Base-by-base conservation (phyloP, 176 grass and related monocot genomes). In the Pontederia paniculata region DNA sequence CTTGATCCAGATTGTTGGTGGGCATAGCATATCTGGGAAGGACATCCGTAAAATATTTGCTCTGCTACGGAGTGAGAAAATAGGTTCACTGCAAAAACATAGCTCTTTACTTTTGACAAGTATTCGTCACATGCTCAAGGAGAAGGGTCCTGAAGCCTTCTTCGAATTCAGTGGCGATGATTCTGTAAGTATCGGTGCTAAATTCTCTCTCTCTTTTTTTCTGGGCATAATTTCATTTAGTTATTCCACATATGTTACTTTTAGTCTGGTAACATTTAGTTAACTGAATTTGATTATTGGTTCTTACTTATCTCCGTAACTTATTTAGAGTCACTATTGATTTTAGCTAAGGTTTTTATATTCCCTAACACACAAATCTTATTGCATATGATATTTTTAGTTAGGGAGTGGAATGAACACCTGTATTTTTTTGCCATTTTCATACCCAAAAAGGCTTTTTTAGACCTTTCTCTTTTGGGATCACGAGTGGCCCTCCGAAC, bases 101-200 rank as follows among this genome's bases (percentile, higher is more conserved):
- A 83, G 77, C 61, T 83, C 85, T 14, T 78, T 97, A 43, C 86
- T 97, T 75, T 69, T 97, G 82, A 75, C 76, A 73, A 89, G 86
- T 76, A 74, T 97, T 74, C 76, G 70, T 56, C 78, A 83, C 68
- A 90, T 97, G 86, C 82, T 97, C 55, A 96, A 96, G 82, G 91
- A 96, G 81, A 89, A 87, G 58, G 91, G 86, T 5, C 91, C 91
- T 69, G 91, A 96, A 64, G 91, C 91, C 54, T 97, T 97, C 71
- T 97, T 97, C 37, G 91, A 97, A 41, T 90, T 89, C 61, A 89
- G 66, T 13, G 77, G 91, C 63, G 50, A 68, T 79, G 82, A 89
- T 67, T 97, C 91, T 77, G 91, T 97, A 57, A 75, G 91, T 86
- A 60, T 41, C 77, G 45, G 13, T 41, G 10, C 3, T 17, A 25